Conservation (phyloP, 2,329 filamentous ascomycete genomes). For the Myriosclerotinia scirpicola region DNA sequence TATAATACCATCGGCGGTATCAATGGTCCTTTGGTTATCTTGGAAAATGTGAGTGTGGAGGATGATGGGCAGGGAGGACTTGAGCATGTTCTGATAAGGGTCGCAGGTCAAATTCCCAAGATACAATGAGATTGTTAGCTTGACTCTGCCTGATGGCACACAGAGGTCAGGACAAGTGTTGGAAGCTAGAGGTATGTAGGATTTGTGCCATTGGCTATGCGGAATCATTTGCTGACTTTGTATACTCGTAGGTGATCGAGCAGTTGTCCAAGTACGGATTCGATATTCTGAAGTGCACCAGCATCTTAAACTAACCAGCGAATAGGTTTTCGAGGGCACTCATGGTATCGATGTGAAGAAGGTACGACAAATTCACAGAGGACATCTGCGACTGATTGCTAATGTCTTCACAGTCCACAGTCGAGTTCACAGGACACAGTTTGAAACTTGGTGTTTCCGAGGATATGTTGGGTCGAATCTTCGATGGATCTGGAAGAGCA, state of each 20-base stretch:
- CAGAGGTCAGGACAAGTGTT: constrained; percentile 93
- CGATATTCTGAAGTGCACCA: neutral
- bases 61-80: neutral
- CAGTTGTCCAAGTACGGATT: constrained; percentile 80
- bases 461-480: constrained; percentile 99
- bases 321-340: constrained; percentile 94
- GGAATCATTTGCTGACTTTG: constrained; percentile 28
- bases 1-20: constrained; percentile 99
- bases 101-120: constrained; percentile 89
- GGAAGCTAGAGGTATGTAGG: constrained; percentile 80
- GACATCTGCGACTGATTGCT: constrained; percentile 18
- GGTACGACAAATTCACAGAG: constrained; percentile 50
- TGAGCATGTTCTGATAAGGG: constrained; percentile 30
- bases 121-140: constrained; percentile 96
- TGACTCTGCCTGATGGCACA: constrained; percentile 94
- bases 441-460: constrained; percentile 98
- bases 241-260: constrained; percentile 69
- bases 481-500: constrained; percentile 94
- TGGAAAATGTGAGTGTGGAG: constrained; percentile 78
- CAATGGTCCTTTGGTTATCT: constrained; percentile 95
- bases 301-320: constrained; percentile 35
- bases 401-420: constrained; percentile 68
- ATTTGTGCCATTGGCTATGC: constrained; percentile 18
- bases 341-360: constrained; percentile 98
- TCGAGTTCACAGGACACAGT: constrained; percentile 95